Percentiles rank a stretch among this genome's conserved stretches.
Evolutionary conservation across 345 rosid species (phyloP).

Genomic region (Lepidium sativum): DNA sequence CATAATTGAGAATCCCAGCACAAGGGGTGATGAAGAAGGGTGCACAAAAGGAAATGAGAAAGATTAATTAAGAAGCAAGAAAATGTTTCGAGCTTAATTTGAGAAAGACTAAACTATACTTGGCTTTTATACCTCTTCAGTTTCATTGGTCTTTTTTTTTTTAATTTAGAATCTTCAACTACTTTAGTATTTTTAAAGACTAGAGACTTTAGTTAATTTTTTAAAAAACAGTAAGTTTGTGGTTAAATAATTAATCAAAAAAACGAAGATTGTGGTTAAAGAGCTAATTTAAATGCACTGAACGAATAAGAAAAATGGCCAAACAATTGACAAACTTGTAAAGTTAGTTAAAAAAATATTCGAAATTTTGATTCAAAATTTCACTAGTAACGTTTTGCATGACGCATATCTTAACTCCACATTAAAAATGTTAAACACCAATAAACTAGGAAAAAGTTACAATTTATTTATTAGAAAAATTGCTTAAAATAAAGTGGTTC

Average conservation of each 20-base stretch:
- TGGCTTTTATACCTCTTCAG: too few species aligned
- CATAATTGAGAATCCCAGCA: slow-evolving; percentile 24
- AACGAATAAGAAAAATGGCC: neutral
- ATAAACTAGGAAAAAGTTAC: too few species aligned
- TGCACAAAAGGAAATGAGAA: neutral
- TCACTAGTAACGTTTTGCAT: too few species aligned
- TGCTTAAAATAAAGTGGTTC: too few species aligned
- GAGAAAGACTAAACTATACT: neutral
- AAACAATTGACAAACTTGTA: too few species aligned
- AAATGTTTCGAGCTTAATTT: neutral
- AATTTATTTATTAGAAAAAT: too few species aligned
- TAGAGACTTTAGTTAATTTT: neutral
- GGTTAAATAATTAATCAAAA: too few species aligned
- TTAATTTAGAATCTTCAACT: neutral
- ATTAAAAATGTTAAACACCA: too few species aligned
- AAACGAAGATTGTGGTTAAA: too few species aligned
- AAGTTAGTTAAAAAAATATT: too few species aligned
- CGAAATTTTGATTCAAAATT: too few species aligned
- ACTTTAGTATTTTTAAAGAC: neutral
- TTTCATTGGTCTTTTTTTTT: neutral
- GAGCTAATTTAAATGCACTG: neutral
- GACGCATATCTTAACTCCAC: too few species aligned
- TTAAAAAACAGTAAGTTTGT: neutral
- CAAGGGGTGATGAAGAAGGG: slow-evolving; percentile 21
- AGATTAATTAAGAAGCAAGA: neutral